These are phyloP conservation scores for Epichloe sylvatica DNA, from an alignment of 2,329 filamentous ascomycete species.

Conservation along the genomic window DNA sequence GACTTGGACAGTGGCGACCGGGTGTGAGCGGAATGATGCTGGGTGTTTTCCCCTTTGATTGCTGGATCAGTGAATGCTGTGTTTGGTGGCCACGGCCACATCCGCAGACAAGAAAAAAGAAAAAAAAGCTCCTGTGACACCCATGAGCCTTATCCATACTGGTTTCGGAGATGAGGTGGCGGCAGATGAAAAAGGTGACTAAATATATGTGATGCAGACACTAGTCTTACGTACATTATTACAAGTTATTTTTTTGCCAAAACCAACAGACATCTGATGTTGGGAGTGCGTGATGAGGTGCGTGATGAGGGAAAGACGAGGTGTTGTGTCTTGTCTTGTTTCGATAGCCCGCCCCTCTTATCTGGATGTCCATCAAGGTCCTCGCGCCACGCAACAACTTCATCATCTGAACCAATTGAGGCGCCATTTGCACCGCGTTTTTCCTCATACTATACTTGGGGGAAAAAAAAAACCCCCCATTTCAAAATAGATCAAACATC, in stretches of 20 bases:
- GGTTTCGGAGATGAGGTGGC: not conserved
- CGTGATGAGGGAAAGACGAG: not conserved
- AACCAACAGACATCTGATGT: not conserved
- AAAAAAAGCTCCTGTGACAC: not conserved
- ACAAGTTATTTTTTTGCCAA: not conserved
- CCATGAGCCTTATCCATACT: not conserved
- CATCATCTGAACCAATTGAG: not conserved
- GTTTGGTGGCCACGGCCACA: not conserved
- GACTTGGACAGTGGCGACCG: not conserved
- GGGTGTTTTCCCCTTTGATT: not conserved
- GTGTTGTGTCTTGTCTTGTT: too few species aligned
- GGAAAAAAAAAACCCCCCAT: too few species aligned
- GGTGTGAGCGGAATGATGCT: not conserved
- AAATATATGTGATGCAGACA: not conserved
- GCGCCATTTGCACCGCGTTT: too few species aligned
- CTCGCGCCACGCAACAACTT: not conserved
- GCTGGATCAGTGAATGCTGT: not conserved
- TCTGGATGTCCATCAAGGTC: not conserved
- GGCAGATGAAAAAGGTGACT: not conserved
- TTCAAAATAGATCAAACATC: too few species aligned
- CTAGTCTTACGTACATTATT: slow-evolving; percentile 1
- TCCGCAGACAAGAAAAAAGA: too few species aligned
- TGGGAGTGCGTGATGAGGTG: not conserved
- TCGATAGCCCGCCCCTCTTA: too few species aligned
- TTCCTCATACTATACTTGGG: too few species aligned